phyloP scores from a whole-genome alignment of 2,329 filamentous ascomycete genomes.

The Huntiella savannae region DNA sequence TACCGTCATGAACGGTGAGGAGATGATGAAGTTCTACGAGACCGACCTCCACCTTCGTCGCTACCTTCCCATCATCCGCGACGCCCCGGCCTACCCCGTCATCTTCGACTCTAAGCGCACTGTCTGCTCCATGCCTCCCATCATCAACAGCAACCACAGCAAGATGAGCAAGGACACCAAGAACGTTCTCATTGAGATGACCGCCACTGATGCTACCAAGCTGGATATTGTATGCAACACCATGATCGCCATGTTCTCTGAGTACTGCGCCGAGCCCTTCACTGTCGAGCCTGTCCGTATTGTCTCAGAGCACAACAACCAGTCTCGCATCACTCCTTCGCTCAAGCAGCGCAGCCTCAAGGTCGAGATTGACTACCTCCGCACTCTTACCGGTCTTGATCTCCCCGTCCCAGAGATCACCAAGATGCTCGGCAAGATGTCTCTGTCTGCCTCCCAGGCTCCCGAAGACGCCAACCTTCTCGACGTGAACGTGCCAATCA shows the following conservation, averaged over 20 bases:
- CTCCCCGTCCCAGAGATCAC: constrained; percentile 59
- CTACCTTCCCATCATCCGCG: constrained; percentile 84
- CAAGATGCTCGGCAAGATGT: constrained; percentile 73
- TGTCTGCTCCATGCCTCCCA: constrained; percentile 86
- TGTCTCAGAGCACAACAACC: constrained; percentile 73
- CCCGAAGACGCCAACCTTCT: constrained; percentile 34
- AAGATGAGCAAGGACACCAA: constrained; percentile 85
- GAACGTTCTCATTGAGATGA: constrained; percentile 95
- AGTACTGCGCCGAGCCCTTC: constrained; percentile 74
- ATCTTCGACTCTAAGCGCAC: constrained; percentile 77
- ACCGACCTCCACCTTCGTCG: constrained; percentile 80
- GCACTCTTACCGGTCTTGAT: constrained; percentile 69
- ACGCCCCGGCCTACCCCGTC: constrained; percentile 85
- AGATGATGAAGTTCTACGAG: constrained; percentile 91
- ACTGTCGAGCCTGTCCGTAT: constrained; percentile 89
- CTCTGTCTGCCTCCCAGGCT: constrained; percentile 62
- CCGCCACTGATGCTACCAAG: constrained; percentile 88
- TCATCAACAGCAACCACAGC: constrained; percentile 93
- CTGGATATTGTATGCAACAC: constrained; percentile 91
- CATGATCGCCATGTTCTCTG: constrained; percentile 91
- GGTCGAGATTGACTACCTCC: constrained; percentile 84
- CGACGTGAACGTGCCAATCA: constrained; percentile 69
- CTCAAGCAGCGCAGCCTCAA: constrained; percentile 57
- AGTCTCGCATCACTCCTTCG: constrained; percentile 64
- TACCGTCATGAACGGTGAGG: constrained; percentile 66